Evolutionary conservation across 805 yeast species (phyloP).

Genomic region (Candida morakotiae): DNA sequence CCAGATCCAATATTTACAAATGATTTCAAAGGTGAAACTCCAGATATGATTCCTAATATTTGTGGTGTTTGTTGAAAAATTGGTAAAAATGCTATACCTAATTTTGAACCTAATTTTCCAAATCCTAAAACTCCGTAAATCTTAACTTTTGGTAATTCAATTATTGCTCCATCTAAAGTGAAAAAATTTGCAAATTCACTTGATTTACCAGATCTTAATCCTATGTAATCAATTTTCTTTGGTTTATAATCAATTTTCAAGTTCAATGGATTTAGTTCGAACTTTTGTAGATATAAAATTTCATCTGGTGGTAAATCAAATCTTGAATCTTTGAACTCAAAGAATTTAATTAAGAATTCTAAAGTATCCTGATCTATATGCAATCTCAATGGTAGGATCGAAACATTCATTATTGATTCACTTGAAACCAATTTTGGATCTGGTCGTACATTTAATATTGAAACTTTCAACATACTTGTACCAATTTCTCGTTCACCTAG

Average conservation of each 20-base stretch:
- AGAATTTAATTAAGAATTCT: conserved; percentile 76
- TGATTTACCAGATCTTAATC: conserved; percentile 80
- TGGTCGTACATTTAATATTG: conserved; percentile 61
- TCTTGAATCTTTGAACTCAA: conserved; percentile 71
- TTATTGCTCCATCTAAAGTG: conserved; percentile 78
- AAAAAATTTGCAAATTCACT: conserved; percentile 87
- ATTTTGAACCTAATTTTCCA: conserved; percentile 47
- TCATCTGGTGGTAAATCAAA: conserved; percentile 67
- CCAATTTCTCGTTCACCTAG: conserved; percentile 70
- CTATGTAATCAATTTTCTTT: conserved; percentile 78
- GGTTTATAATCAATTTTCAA: conserved; percentile 88
- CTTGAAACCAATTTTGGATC: conserved; percentile 59
- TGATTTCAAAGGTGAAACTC: conserved; percentile 77
- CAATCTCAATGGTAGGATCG: conserved; percentile 69
- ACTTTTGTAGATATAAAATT: conserved; percentile 61
- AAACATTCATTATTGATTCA: conserved; percentile 54
- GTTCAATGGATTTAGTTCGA: conserved; percentile 55
- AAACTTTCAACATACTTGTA: conserved; percentile 55
- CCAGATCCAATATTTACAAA: conserved; percentile 77
- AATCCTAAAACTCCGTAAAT: conserved; percentile 79
- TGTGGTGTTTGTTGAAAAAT: conserved; percentile 83
- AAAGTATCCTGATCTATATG: conserved; percentile 92
- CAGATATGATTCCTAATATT: conserved; percentile 74
- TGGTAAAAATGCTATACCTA: conserved; percentile 81
- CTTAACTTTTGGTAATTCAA: conserved; percentile 56